Base-by-base conservation (phyloP, 257 asterid species). In the Plantago ovata region DNA sequence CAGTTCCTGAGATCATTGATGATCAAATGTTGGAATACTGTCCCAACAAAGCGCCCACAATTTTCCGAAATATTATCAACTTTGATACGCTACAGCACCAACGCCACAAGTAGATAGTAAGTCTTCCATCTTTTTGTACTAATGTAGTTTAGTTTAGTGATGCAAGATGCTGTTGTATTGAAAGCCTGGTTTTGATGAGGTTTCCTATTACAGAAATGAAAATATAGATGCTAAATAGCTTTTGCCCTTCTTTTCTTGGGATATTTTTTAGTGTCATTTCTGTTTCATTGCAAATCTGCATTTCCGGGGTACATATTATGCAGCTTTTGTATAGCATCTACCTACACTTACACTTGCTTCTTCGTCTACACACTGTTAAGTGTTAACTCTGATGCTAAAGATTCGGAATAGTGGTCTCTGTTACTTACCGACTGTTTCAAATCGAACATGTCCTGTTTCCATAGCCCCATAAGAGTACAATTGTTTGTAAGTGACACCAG, bases 11-110 rank as follows among this genome's bases (percentile, higher is more conserved):
- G 78, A 23, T 75, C 79, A 12, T 69, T 93, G 58, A 89, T 93
- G 97, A 72, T 70, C 21, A 89, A 82, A 58, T 89, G 98, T 76
- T 93, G 98, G 98, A 82, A 93, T 78, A 84, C 69, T 50, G 62
- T 53, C 75, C 98, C 98, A 44, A 78, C 94, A 15, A 84, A 86
- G 66, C 95, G 97, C 9, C 98, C 96, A 21, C 95, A 76, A 44
- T 89, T 93, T 69, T 76, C 94, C 6, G 97, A 89, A 70, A 86
- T 89, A 48, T 20, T 76, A 40, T 70, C 82, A 41, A 77, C 79
- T 45, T 63, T 89, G 61, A 74, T 71, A 16, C 86, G 77, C 49
- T 66, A 76, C 70, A 61, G 67, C 78, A 72, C 62, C 75, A 74
- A 53, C 65, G 47, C 44, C n/a, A 58, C 61, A 45, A 76, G 84